phyloP scores from a whole-genome alignment of 352 stramenopile species.

The Phytophthora multivora region DNA sequence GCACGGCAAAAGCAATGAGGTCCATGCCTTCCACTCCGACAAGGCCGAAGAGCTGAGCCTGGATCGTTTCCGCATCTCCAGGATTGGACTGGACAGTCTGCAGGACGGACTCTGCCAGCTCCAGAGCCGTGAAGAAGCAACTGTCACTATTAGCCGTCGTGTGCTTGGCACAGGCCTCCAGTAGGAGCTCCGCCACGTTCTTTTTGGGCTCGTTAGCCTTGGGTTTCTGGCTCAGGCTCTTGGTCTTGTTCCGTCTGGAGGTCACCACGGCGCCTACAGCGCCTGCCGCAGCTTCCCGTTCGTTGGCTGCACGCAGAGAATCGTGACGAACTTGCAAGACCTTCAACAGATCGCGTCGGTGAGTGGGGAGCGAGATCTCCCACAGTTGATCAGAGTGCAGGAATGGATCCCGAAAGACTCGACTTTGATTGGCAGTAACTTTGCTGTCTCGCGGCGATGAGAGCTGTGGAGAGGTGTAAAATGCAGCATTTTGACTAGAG shows the following conservation, averaged over 20 bases:
- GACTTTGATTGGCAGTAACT: conserved; percentile 10
- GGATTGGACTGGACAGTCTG: conserved; percentile 63
- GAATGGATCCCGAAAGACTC: conserved; percentile 45
- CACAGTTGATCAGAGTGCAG: conserved; percentile 33
- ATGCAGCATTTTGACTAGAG: conserved; percentile 6
- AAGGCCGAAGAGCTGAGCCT: conserved; percentile 82
- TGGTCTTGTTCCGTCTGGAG: conserved; percentile 28
- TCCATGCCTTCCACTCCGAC: conserved; percentile 88
- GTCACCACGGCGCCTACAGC: conserved; percentile 61
- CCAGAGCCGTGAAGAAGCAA: conserved; percentile 61
- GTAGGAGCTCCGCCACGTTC: conserved; percentile 41
- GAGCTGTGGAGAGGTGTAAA: conserved; percentile 5
- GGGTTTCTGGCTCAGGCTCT: conserved; percentile 19
- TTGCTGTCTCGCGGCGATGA: not conserved
- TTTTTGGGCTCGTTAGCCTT: conserved; percentile 34
- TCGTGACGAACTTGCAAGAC: conserved; percentile 69
- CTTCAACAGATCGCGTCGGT: conserved; percentile 40
- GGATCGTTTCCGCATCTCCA: conserved; percentile 60
- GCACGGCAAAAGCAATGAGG: conserved; percentile 77
- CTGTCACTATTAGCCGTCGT: conserved; percentile 38
- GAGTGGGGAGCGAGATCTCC: conserved; percentile 32
- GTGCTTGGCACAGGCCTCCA: conserved; percentile 48
- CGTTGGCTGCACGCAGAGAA: conserved; percentile 50
- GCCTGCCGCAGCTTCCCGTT: conserved; percentile 53
- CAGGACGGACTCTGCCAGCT: conserved; percentile 72